Evolutionary conservation across 164 flowering plant genomes (phyloP).

Genomic region (Vitis rupestris): DNA sequence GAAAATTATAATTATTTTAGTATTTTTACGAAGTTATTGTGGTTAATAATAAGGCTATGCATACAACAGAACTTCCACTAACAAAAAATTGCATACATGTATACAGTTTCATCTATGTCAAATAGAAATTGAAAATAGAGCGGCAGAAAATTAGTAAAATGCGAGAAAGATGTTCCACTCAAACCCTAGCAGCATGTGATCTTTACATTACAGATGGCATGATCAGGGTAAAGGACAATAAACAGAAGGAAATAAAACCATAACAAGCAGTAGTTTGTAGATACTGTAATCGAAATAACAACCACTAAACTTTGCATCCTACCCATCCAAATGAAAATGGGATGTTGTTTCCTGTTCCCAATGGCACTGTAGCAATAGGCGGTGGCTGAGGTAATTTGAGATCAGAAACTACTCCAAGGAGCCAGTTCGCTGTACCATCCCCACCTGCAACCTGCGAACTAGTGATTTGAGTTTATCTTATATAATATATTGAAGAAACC

Average conservation of each 20-base stretch:
- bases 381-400: slow-evolving; percentile 79
- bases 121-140: neutral
- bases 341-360: slow-evolving; percentile 94
- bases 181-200: neutral
- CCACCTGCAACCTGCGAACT: slow-evolving; percentile 99
- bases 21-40: neutral
- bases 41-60: neutral
- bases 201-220: neutral
- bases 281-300: neutral
- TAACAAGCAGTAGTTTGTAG: neutral
- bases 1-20: neutral
- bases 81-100: neutral
- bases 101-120: neutral
- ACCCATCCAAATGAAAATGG: slow-evolving; percentile 97
- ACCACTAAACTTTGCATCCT: slow-evolving; percentile 14
- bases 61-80: neutral
- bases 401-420: slow-evolving; percentile 88
- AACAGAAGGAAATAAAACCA: neutral
- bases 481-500: neutral
- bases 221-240: neutral
- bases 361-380: slow-evolving; percentile 87
- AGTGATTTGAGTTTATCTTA: slow-evolving; percentile 6
- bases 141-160: neutral
- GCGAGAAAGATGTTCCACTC: neutral
- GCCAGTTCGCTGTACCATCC: slow-evolving; percentile 96